These are phyloP conservation scores for Sodiomyces alkalinus DNA, from an alignment of 2,329 filamentous ascomycete genomes.

Conservation along the genomic window DNA sequence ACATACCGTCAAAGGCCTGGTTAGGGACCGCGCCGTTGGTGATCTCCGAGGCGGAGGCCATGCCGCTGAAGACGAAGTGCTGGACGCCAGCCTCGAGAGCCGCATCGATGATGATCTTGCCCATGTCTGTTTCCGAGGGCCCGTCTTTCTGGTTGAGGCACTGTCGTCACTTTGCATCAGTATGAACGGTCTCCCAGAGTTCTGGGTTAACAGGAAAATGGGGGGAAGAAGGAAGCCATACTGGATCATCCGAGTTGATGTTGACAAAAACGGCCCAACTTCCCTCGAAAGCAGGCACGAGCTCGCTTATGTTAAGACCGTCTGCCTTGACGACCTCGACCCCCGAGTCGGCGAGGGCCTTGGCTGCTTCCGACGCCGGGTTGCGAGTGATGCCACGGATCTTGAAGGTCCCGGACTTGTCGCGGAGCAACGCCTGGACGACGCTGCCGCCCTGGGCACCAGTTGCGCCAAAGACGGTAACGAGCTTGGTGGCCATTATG, in stretches of 20 bases:
- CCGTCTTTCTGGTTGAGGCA: conserved; percentile 11
- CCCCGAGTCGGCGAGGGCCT: conserved; percentile 10
- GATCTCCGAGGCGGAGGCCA: conserved; percentile 15
- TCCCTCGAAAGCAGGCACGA: conserved; percentile 13
- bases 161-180: neutral
- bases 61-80: conserved; percentile 21
- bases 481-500: conserved; percentile 13
- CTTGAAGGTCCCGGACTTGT: conserved; percentile 12
- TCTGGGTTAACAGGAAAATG: too few relatives aligned
- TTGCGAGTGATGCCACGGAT: conserved; percentile 16
- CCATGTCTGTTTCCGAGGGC: conserved; percentile 18
- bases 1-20: conserved; percentile 18
- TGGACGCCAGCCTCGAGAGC: conserved; percentile 17
- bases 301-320: conserved; percentile 10
- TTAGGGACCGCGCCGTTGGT: conserved; percentile 17
- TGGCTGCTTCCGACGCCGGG: conserved; percentile 13
- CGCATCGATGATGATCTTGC: conserved; percentile 17
- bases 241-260: conserved; percentile 16
- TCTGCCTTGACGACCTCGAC: conserved; percentile 17
- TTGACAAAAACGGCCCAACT: conserved; percentile 19
- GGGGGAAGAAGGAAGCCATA: too few relatives aligned
- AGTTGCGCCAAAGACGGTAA: conserved; percentile 18
- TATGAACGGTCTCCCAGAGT: neutral
- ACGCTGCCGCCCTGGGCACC: conserved; percentile 17
- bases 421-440: conserved; percentile 14